Conservation (phyloP, 169 alveolate genomes). For the Plasmodium yoelii region DNA sequence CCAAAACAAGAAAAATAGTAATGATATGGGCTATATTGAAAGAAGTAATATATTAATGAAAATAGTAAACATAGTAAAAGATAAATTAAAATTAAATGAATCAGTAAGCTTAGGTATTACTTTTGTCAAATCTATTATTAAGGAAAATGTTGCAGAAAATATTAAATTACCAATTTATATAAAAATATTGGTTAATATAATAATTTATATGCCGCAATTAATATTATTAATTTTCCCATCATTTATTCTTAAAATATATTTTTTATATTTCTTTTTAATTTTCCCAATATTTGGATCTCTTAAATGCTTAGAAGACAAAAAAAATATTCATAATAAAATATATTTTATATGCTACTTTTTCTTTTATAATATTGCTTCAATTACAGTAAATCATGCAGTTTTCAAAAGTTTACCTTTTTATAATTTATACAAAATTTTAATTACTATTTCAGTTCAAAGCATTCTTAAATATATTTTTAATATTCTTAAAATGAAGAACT, state of each 20-base stretch:
- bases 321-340: conserved; percentile 32
- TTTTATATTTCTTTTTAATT: conserved; percentile 53
- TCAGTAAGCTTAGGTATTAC: conserved; percentile 57
- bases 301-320: conserved; percentile 71
- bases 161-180: conserved; percentile 57
- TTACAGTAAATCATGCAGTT: conserved; percentile 56
- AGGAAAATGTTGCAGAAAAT: conserved; percentile 59
- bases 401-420: conserved; percentile 62
- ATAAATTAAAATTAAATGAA: conserved; percentile 51
- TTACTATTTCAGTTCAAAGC: conserved; percentile 52
- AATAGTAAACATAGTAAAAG: conserved; percentile 30
- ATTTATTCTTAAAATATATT: conserved; percentile 58
- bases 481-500: conserved; percentile 11
- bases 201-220: conserved; percentile 65
- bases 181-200: conserved; percentile 38
- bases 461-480: conserved; percentile 64
- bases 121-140: conserved; percentile 48
- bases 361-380: conserved; percentile 56
- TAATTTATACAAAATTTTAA: conserved; percentile 69
- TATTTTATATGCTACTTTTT: conserved; percentile 62
- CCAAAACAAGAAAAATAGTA: not conserved
- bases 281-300: conserved; percentile 70
- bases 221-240: conserved; percentile 53
- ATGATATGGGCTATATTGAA: conserved; percentile 17
- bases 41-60: conserved; percentile 65